Conservation (phyloP, 2,329 filamentous ascomycete genomes). For the Diaporthe helianthi region DNA sequence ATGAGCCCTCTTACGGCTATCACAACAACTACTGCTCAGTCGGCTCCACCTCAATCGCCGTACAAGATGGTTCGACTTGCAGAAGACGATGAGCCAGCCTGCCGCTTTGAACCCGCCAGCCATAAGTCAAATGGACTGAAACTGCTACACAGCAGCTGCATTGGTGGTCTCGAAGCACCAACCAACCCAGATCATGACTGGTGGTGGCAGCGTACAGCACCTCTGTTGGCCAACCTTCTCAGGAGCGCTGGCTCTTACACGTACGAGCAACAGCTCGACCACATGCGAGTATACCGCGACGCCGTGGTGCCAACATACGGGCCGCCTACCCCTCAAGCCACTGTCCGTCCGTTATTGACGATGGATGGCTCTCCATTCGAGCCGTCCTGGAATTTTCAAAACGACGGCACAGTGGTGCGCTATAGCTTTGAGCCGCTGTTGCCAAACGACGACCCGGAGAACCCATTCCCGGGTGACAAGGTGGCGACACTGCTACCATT, state of each 20-base stretch:
- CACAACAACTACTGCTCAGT: neutral
- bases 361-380: slow-evolving; percentile 33
- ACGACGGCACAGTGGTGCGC: slow-evolving; percentile 7
- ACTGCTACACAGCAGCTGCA: neutral
- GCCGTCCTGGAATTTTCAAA: slow-evolving; percentile 33
- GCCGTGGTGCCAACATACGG: slow-evolving; percentile 31
- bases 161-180: slow-evolving; percentile 12
- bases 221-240: slow-evolving; percentile 27
- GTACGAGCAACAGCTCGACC: slow-evolving; percentile 16
- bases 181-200: slow-evolving; percentile 17
- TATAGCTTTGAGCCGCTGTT: slow-evolving; percentile 30
- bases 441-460: slow-evolving; percentile 15
- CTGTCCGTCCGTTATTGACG: slow-evolving; percentile 12
- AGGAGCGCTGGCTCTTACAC: slow-evolving; percentile 27
- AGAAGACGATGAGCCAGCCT: slow-evolving; percentile 5
- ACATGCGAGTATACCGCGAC: slow-evolving; percentile 30
- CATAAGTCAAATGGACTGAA: neutral
- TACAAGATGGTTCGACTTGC: slow-evolving; percentile 16
- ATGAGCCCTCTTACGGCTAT: neutral
- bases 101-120: neutral
- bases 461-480: slow-evolving; percentile 24
- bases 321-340: slow-evolving; percentile 3
- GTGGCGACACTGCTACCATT: slow-evolving; percentile 40
- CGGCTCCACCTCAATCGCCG: neutral
- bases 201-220: slow-evolving; percentile 28